These are phyloP conservation scores for Kazachstania sp. DNA, from an alignment of 1,139 yeast genomes.

Conservation along the genomic window DNA sequence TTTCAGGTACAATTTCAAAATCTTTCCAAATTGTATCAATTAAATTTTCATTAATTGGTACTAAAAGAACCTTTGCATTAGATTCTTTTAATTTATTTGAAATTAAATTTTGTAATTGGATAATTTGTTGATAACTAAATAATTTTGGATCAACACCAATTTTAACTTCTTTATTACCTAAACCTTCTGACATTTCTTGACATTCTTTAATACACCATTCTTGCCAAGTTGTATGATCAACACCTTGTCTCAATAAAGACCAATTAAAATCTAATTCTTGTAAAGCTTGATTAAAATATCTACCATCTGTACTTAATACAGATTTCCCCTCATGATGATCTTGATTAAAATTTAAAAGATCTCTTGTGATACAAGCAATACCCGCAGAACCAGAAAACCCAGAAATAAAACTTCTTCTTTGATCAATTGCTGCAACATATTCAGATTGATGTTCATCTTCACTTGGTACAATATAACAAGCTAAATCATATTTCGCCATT, in stretches of 20 bases:
- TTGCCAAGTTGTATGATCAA: constrained; percentile 76
- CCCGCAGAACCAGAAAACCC: constrained; percentile 97
- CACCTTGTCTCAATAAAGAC: constrained; percentile 75
- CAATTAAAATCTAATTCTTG: constrained; percentile 86
- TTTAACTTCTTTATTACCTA: constrained; percentile 31
- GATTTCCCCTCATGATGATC: constrained; percentile 45
- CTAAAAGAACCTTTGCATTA: constrained; percentile 46
- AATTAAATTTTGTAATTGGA: constrained; percentile 33
- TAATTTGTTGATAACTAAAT: constrained; percentile 43
- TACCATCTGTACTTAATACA: constrained; percentile 84
- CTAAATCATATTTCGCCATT: constrained; percentile 60
- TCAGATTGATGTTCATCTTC: constrained; percentile 95
- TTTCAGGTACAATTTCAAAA: constrained; percentile 42
- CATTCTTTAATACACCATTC: constrained; percentile 72
- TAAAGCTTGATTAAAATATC: constrained; percentile 86
- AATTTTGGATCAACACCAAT: constrained; percentile 58
- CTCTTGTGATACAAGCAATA: constrained; percentile 75
- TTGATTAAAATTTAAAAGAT: constrained; percentile 38
- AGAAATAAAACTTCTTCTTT: constrained; percentile 74
- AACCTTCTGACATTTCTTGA: constrained; percentile 42
- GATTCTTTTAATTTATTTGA: constrained; percentile 18
- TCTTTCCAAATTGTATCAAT: constrained; percentile 68
- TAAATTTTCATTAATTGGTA: constrained; percentile 60
- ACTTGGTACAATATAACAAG: constrained; percentile 76
- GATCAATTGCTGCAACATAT: constrained; percentile 72